Base-by-base conservation (phyloP, 352 stramenopile genomes). In the Phytophthora tentaculata region DNA sequence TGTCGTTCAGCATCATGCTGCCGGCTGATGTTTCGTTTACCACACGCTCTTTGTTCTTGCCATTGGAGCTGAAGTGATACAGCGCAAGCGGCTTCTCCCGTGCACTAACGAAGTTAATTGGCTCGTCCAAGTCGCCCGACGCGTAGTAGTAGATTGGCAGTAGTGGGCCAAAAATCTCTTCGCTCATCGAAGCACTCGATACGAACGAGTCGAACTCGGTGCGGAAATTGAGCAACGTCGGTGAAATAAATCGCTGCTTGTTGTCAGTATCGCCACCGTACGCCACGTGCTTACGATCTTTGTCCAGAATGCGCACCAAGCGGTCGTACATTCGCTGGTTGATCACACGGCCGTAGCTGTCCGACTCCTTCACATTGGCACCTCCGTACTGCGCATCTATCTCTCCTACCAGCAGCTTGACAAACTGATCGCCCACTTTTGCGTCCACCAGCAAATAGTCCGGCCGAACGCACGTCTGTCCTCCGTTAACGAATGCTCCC, bases 91-190 rank as follows among this genome's bases (percentile, higher is more conserved):
- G 92, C 55, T 95, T 97, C 5, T 89, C 72, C 26, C 67, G 69
- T 20, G 39, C n/a, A 22, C 53, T 74, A 37, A 89, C 64, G 28
- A 81, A 80, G 53, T 57, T 61, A 23, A 88, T 76, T 5, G 80
- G 51, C 17, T 67, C 54, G 10, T 77, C 52, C 29, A 88, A 43
- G 19, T 81, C 47, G 24, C 62, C 73, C 22, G 67, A 43, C 8
- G 56, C 37, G 56, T 90, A 93, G 71, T 93, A 95, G 35, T 96
- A 79, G 47, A 99, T 93, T 1, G 96, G 93, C 47, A 99, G 67
- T 41, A 99, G 61, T 3, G 97, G 97, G 5, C 97, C 96, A 77
- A 99, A 99, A 20, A 99, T 94, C 75, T 99, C 96, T 49, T 99
- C 93, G 17, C 77, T 56, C 86, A 98, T 97, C 3, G 74, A 76